Base-by-base conservation (phyloP, 495 filamentous ascomycete genomes). In the Aspergillus ostianus region DNA sequence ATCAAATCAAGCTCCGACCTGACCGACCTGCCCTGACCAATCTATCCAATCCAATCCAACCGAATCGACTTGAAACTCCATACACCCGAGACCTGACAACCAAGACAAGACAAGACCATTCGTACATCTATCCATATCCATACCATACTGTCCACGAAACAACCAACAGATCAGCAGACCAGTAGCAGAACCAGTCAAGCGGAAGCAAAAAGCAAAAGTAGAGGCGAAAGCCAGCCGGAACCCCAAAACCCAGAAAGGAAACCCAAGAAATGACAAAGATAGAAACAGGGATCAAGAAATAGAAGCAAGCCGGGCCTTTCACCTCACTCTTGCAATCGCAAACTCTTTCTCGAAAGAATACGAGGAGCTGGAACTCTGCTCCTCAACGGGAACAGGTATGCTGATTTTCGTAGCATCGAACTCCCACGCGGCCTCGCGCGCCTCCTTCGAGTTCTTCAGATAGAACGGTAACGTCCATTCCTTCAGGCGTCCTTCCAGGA, bases 391-490 rank as follows among this genome's bases (percentile, higher is more conserved):
- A 13, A 58, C 59, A 10, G 71, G 71, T 20, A 77, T 64, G 2
- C 55, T 54, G 4, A 69, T 70, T 26, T 70, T 64, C 2, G 62
- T 62, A 18, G 76, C 76, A 47, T 79, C 76, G 47, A 74, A 77
- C 30, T 69, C 71, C 72, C 73, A 79, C 17, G 73, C 76, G 3
- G 70, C 70, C 54, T 68, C 67, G 17, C 76, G 65, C 15, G 64
- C 60, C n/a, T 69, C 66, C 13, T 61, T 62, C 18, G 63, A 56
- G 46, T 66, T 72, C 51, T 70, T 62, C 13, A 78, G 48, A n/a
- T 68, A 64, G 47, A 71, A 67, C 17, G 73, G 70, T 58, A 75
- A 63, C 52, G 70, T 70, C 67, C 68, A 74, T 48, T 78, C 74
- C 47, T 76, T 75, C 19, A 76, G 61, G 19, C 74, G 68, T 3